Evolutionary conservation across 257 asterid species (phyloP).

Genomic region (Primulina eburnea): DNA sequence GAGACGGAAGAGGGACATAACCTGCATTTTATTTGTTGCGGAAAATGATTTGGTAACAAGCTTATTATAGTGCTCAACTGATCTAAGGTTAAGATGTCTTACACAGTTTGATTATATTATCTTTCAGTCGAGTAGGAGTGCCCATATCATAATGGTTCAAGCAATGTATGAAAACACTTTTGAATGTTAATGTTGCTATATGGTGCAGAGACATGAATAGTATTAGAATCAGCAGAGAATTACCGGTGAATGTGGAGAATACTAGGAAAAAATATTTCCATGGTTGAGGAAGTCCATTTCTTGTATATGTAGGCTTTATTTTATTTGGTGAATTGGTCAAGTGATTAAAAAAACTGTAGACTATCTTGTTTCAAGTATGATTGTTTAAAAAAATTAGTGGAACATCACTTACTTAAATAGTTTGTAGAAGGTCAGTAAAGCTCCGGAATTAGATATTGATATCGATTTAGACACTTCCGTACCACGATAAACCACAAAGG

Average conservation of each 20-base stretch:
- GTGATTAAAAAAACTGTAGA: not conserved
- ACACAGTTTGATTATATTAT: not conserved
- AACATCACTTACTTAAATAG: not conserved
- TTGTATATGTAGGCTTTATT: not conserved
- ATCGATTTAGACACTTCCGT: no score
- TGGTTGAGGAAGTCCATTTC: not conserved
- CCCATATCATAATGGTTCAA: not conserved
- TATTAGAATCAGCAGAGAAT: not conserved
- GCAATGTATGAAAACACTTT: not conserved
- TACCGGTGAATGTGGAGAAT: not conserved
- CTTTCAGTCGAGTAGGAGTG: not conserved
- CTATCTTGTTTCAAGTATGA: not conserved
- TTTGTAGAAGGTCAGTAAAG: not conserved
- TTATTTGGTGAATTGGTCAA: not conserved
- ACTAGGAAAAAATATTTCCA: not conserved
- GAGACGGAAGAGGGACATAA: not conserved
- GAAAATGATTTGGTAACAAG: not conserved
- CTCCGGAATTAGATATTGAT: not conserved
- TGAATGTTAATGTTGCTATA: not conserved
- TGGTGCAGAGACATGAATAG: no score
- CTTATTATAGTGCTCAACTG: not conserved
- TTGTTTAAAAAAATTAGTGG: not conserved
- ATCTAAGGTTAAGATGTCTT: not conserved
- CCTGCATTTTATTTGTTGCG: not conserved
- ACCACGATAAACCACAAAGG: no score